phyloP scores from a whole-genome alignment of 140 eudicot species.

The Ambrosia hybrid region DNA sequence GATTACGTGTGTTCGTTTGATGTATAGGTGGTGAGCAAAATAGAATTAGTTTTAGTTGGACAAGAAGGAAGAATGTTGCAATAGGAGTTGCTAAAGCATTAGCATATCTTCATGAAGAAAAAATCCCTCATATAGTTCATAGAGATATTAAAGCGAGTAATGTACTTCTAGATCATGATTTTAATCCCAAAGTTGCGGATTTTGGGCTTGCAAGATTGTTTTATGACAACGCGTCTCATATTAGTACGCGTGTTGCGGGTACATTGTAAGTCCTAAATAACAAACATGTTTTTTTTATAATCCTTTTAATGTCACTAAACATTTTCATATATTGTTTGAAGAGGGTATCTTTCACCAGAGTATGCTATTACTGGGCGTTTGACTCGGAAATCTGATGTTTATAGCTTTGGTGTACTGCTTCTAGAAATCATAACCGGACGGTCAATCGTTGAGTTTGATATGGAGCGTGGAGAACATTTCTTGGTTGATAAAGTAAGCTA shows the following conservation, averaged over 20 bases:
- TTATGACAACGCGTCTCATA: constrained; percentile 50
- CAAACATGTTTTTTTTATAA: constrained; percentile 1
- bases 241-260: constrained; percentile 93
- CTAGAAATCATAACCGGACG: constrained; percentile 65
- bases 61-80: constrained; percentile 47
- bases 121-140: constrained; percentile 64
- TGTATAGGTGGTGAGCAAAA: constrained; percentile 52
- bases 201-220: constrained; percentile 80
- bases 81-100: constrained; percentile 78
- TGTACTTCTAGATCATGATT: constrained; percentile 72
- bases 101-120: constrained; percentile 84
- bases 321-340: constrained; percentile 10
- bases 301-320: constrained; percentile 10
- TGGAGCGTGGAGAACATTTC: constrained; percentile 65
- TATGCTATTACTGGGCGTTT: constrained; percentile 79
- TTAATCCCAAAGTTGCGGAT: constrained; percentile 71
- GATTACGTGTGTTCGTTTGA: background rate
- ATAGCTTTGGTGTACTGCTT: constrained; percentile 78
- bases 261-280: constrained; percentile 63
- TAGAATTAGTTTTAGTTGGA: constrained; percentile 58
- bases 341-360: constrained; percentile 93
- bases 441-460: constrained; percentile 61
- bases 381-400: constrained; percentile 84
- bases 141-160: constrained; percentile 86
- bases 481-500: constrained; percentile 66